Evolutionary conservation across 257 asterid genomes (phyloP), one percentile per base, ranked within the genome.

Genomic region (Nicotiana tabacum): DNA sequence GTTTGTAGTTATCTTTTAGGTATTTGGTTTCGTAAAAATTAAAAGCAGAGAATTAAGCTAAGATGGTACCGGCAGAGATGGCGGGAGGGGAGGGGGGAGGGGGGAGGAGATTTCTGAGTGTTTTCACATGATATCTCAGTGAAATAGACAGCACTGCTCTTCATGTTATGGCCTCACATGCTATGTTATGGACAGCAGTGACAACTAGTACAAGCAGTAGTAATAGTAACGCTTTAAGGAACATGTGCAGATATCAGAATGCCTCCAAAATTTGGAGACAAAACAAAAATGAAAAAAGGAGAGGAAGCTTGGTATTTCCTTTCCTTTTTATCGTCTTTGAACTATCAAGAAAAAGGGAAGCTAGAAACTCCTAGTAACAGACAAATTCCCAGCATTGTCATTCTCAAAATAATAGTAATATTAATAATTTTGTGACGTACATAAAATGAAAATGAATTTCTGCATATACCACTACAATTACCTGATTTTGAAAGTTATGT

Each of bases 131-230:
- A 89, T 81, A 87, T 84, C 90, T 86, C 66, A 83, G 87, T 33
- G 92, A 88, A 82, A 77, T 21, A 56, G 92, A 89, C 87, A 86
- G 90, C 53, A 77, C 86, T 83, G 87, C 83, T 27, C 78, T 85
- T 88, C 88, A 85, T 90, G 90, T 86, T 83, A 90, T 87, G 90
- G 88, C 84, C 81, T 86, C 92, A 88, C 91, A 90, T 88, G 92
- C 90, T 33, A 58, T 90, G 92, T 86, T 82, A 85, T 81, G 86
- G 89, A 74, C 87, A 86, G 88, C 86, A 37, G 82, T 85, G 88
- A 83, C 90, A 87, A 81, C 48, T 78, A 78, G 85, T 85, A 77
- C 87, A 80, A 66, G 48, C 46, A 35, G 78, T 66, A 66, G 90
- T 88, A 85, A 67, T 72, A 79, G 53, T 11, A 78, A 35, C 24